A percentile compares a stretch with the other conserved stretches of the same genome.
Evolutionary conservation across 257 asterid species (phyloP).

Genomic region (Voacanga thouarsii): DNA sequence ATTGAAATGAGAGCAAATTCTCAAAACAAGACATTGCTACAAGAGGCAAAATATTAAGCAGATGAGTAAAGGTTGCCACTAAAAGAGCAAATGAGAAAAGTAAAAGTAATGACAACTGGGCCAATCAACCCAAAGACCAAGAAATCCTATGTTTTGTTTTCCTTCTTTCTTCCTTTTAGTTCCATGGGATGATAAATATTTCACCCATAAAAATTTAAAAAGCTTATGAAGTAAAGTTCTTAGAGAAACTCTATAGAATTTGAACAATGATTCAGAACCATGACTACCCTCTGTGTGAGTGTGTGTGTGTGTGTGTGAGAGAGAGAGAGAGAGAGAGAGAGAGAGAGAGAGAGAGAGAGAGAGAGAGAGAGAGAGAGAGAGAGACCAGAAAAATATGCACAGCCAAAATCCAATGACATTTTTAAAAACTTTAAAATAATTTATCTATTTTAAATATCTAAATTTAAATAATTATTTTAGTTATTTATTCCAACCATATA

Average conservation of each 20-base stretch:
- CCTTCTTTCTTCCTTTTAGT: not conserved
- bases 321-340: too few relatives aligned
- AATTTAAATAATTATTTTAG: not conserved
- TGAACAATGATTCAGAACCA: not conserved
- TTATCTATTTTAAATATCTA: not conserved
- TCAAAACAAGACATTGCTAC: constrained; percentile 88
- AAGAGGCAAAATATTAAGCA: not conserved
- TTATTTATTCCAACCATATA: too few relatives aligned
- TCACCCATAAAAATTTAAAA: constrained; percentile 6
- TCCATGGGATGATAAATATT: not conserved
- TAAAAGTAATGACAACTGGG: not conserved
- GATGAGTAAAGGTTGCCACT: constrained; percentile 14
- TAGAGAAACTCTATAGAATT: not conserved
- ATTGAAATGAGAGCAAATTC: constrained; percentile 94
- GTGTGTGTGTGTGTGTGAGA: not conserved
- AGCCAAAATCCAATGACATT: not conserved
- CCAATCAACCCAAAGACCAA: not conserved
- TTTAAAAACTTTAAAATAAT: not conserved
- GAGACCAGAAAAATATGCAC: not conserved
- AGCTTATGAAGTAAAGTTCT: not conserved
- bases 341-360: too few relatives aligned
- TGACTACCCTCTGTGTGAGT: not conserved
- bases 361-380: too few relatives aligned
- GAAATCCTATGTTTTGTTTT: not conserved
- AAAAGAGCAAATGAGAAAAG: not conserved